Base-by-base conservation (phyloP, 352 stramenopile genomes). In the Phytophthora boehmeriae region DNA sequence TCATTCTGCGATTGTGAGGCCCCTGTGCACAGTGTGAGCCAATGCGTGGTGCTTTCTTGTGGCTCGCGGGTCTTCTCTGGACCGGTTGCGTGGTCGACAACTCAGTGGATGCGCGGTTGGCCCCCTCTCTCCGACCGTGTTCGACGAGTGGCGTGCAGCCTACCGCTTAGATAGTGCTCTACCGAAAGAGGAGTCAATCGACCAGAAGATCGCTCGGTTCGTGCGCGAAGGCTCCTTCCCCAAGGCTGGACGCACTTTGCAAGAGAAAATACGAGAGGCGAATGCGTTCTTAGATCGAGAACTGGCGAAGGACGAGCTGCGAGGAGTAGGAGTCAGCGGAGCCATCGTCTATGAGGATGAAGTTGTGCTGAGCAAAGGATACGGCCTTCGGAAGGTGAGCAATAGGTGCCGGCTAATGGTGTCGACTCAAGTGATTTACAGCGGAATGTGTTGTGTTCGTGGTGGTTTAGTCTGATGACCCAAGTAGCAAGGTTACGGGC, bases 331-430 rank as follows among this genome's bases (percentile, higher is more conserved):
- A 14, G 53, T 75, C 1, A 76, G 76, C 19, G 73, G 52, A 1
- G 63, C 76, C 0, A 75, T 89, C 47, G 79, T 87, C 13, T 86
- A 86, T 49, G 22, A 86, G 13, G 76, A 86, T 42, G 23, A 83
- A 41, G 70, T 79, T 19, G 22, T 79, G 35, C 32, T 79, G 32
- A 82, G 73, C 46, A 72, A 73, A 44, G 73, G 73, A 5, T 82
- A 79, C 34, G 73, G 73, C 0, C 63, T 82, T 28, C 59, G 73
- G 13, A 66, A 63, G 59, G 65, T 73, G 22, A 34, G 51, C 9
- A 13, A 36, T 13, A 39, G 34, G 4, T n/a, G 14, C 3, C 34
- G 9, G 34, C 14, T 39, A 16, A n/a, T 13, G 5, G 34, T 39
- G 2, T 39, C 14, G 34, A 3, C 14, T 39, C 14, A 17, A n/a